phyloP scores from a whole-genome alignment of 2,329 filamentous ascomycete species.

The Mycocentrospora acerina region DNA sequence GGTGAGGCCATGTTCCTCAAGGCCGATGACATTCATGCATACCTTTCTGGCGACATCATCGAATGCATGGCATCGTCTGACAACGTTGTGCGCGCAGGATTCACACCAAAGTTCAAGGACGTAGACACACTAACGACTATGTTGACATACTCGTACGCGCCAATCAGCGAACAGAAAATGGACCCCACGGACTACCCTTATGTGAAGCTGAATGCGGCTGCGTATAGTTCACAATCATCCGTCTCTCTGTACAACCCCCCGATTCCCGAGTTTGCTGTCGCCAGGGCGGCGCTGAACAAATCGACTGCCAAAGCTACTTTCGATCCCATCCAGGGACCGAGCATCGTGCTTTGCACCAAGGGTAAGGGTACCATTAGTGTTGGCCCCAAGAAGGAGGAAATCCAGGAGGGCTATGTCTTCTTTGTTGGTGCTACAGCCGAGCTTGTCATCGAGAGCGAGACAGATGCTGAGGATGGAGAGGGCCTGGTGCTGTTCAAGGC shows the following conservation, averaged over 20 bases:
- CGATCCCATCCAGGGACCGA: slow-evolving; percentile 82
- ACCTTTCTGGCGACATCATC: slow-evolving; percentile 89
- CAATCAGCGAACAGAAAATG: slow-evolving; percentile 96
- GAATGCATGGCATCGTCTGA: slow-evolving; percentile 99
- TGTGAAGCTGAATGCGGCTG: slow-evolving; percentile 74
- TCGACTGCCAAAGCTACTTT: slow-evolving; percentile 81
- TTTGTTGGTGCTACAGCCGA: slow-evolving; percentile 84
- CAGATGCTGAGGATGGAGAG: slow-evolving; percentile 52
- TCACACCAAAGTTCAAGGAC: slow-evolving; percentile 99
- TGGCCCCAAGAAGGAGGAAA: slow-evolving; percentile 74
- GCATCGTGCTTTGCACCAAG: slow-evolving; percentile 86
- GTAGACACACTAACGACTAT: slow-evolving; percentile 84
- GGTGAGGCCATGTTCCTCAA: slow-evolving; percentile 96
- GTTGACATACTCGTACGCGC: slow-evolving; percentile 93
- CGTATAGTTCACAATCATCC: slow-evolving; percentile 75
- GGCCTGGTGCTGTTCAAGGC: slow-evolving; percentile 89
- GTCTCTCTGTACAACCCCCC: slow-evolving; percentile 86
- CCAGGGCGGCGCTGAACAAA: slow-evolving; percentile 72
- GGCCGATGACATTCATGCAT: slow-evolving; percentile 96
- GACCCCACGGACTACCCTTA: slow-evolving; percentile 81
- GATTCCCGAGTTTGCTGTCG: slow-evolving; percentile 93
- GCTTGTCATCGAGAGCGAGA: slow-evolving; percentile 69
- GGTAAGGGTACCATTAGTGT: slow-evolving; percentile 84
- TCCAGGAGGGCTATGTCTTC: slow-evolving; percentile 54
- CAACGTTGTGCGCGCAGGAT: slow-evolving; percentile 95